Evolutionary conservation across 306 rosid genomes (phyloP), one percentile per base, ranked within the genome.

Genomic region (Mimosa pudica): DNA sequence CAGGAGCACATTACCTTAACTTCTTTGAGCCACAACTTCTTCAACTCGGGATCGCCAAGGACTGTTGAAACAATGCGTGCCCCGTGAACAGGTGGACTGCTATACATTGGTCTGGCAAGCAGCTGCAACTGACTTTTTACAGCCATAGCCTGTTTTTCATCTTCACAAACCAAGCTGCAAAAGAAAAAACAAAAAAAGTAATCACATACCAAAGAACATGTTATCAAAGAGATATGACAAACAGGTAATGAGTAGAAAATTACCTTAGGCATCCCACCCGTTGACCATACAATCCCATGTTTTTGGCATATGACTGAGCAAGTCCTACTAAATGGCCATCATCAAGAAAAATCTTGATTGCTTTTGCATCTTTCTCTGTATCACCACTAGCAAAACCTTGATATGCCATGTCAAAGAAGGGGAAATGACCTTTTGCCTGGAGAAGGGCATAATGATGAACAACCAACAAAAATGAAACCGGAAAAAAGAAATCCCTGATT

Each of bases 311-410:
- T 77, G 99, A 95, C 75, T 95, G 99, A 16, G 98, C 89, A 84
- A 92, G 83, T 82, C 98, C 98, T 76, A 93, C 70, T 49, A 74
- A 85, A 84, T 95, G 99, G 73, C 97, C 98, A 84, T 95, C 99
- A 82, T 93, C 90, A 1, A 95, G 98, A 78, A 95, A 95, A 78
- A 95, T 90, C 84, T 87, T 85, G 83, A 93, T 91, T 70, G 98
- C 89, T 81, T 90, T 91, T 54, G 93, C 99, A 81, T 95, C 97
- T 77, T 78, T 82, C 85, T 93, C 94, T 47, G 97, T 98, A 86
- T 86, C 80, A 48, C 99, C 99, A 75, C 98, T 95, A n/a, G 99
- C 99, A 89, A 95, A 95, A 82, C 98, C 98, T 95, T 95, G 98
- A 83, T 91, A 95, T 76, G 98, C 98, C 98, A 92, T 92, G 90